Conservation (phyloP, 225 moss, liverwort and hornwort species). For the Asterella californica region DNA sequence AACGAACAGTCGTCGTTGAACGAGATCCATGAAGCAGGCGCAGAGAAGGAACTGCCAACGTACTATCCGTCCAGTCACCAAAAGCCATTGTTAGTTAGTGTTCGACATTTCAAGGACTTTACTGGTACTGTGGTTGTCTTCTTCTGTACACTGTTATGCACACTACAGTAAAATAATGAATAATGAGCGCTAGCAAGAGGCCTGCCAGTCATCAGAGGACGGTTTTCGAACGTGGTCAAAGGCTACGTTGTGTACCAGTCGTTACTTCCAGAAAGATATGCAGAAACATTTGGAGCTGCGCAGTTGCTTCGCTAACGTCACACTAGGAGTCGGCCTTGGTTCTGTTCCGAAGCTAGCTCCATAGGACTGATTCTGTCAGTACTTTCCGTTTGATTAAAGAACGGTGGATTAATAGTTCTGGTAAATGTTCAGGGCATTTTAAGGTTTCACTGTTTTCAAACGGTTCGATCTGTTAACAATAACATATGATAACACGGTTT, state of each 20-base stretch:
- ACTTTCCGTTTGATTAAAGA: no score
- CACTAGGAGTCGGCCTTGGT: no score
- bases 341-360: no score
- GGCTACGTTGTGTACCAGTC: neutral
- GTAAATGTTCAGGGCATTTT: no score
- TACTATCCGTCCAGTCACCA: neutral
- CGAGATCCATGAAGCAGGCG: neutral
- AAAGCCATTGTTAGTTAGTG: conserved; percentile 5
- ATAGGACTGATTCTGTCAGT: no score
- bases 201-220: neutral
- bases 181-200: neutral
- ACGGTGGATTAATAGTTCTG: no score
- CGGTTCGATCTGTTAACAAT: no score
- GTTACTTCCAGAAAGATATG: neutral
- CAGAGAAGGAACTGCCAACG: neutral
- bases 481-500: no score
- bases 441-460: no score
- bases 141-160: neutral
- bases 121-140: neutral
- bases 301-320: no score
- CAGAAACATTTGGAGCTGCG: no score
- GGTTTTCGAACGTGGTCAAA: neutral
- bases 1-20: conserved; percentile 11
- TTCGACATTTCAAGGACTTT: neutral
- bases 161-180: neutral